Evolutionary conservation across 768 basidiomycete species (phyloP).

Genomic region (Candolleomyces aberdarensis): DNA sequence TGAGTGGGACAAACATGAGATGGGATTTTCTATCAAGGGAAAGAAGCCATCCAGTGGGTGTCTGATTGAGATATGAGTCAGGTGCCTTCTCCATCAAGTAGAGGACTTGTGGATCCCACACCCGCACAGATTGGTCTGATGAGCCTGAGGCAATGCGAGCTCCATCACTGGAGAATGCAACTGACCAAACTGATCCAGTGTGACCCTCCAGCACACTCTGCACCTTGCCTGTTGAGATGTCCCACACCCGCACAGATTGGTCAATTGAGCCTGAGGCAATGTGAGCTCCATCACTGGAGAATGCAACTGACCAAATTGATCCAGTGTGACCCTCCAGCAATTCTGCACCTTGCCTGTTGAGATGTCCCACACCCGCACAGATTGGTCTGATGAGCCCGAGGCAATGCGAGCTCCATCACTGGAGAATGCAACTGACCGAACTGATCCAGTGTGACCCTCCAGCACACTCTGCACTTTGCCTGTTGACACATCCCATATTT

Average conservation of each 20-base stretch:
- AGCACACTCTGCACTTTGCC: background rate
- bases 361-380: slow-evolving; percentile 7
- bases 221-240: background rate
- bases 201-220: background rate
- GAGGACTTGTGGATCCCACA: background rate
- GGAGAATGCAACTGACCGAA: background rate
- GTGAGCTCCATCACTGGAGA: background rate
- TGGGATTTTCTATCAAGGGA: too few species aligned
- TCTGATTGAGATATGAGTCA: too few species aligned
- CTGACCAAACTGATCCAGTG: background rate
- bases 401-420: slow-evolving; percentile 3
- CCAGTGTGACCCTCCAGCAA: background rate
- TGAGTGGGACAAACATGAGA: too few species aligned
- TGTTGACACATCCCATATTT: background rate
- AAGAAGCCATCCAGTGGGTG: too few species aligned
- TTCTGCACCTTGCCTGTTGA: background rate
- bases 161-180: background rate
- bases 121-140: background rate
- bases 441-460: background rate
- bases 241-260: slow-evolving; percentile 6
- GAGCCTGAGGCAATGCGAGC: background rate
- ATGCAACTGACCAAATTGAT: background rate
- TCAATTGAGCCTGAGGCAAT: slow-evolving; percentile 1
- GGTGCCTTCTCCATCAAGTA: too few species aligned
- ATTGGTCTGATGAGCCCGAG: slow-evolving; percentile 3